Conservation (phyloP, 352 stramenopile genomes). For the Globisporangium lucens region DNA sequence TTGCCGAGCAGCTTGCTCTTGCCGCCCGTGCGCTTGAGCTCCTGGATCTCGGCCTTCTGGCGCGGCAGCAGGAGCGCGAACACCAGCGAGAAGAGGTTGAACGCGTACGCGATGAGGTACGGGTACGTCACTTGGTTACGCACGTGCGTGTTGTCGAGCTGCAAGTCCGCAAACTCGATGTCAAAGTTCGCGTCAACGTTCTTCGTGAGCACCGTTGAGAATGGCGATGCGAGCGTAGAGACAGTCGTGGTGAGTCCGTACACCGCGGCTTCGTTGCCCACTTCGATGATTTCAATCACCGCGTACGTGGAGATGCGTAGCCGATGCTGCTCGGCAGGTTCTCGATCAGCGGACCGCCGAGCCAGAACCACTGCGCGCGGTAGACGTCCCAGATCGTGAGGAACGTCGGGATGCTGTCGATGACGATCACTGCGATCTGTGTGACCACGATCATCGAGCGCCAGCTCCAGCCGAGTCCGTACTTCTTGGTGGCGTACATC, state of each 20-base stretch:
- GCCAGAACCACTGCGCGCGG: slow-evolving; percentile 32
- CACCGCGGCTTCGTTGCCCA: slow-evolving; percentile 21
- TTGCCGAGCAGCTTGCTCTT: slow-evolving; percentile 35
- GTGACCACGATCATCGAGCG: slow-evolving; percentile 41
- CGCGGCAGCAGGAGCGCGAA: slow-evolving; percentile 19
- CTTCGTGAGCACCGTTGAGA: slow-evolving; percentile 17
- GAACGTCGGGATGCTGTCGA: slow-evolving; percentile 23
- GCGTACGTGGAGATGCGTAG: slow-evolving; percentile 14
- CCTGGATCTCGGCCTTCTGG: slow-evolving; percentile 20
- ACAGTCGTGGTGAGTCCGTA: slow-evolving; percentile 27
- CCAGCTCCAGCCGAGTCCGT: slow-evolving; percentile 51
- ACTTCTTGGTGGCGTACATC: no score
- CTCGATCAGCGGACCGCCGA: slow-evolving; percentile 23
- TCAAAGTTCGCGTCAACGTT: slow-evolving; percentile 17
- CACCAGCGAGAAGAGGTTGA: slow-evolving; percentile 20
- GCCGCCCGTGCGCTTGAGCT: slow-evolving; percentile 29
- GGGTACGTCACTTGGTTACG: slow-evolving; percentile 19
- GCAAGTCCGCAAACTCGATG: slow-evolving; percentile 15
- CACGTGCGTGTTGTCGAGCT: slow-evolving; percentile 15
- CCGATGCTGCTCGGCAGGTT: slow-evolving; percentile 17
- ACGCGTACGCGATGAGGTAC: slow-evolving; percentile 18
- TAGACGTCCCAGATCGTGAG: slow-evolving; percentile 30
- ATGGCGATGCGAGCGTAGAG: slow-evolving; percentile 18
- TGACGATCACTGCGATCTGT: slow-evolving; percentile 20
- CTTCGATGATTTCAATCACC: slow-evolving; percentile 21